A percentile compares a stretch with the other conserved stretches of the same genome.
phyloP scores from a whole-genome alignment of 2,329 filamentous ascomycete genomes.

The Clarireedia homoeocarpa region DNA sequence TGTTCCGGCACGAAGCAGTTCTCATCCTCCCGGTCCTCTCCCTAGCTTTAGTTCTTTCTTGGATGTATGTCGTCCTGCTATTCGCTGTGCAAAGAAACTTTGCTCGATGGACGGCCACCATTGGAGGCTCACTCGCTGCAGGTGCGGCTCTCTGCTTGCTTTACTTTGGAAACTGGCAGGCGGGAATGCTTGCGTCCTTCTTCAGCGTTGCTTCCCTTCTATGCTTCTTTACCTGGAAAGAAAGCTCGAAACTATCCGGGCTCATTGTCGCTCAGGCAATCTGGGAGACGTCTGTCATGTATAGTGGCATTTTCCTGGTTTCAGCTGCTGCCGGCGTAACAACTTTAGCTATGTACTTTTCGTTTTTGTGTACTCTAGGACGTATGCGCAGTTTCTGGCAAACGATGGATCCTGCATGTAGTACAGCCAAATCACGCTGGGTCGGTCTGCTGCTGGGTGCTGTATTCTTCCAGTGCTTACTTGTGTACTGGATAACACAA shows the following conservation, averaged over 20 bases:
- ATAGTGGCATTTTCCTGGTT: not conserved
- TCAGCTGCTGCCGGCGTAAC: not conserved
- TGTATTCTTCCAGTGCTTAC: not conserved
- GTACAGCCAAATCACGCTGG: not conserved
- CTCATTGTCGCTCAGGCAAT: not conserved
- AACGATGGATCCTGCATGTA: not conserved
- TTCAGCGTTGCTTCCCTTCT: not conserved
- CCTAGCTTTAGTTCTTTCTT: not conserved
- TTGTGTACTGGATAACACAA: not conserved
- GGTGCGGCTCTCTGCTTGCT: conserved; percentile 62
- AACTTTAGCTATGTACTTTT: no score
- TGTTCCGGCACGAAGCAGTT: not conserved
- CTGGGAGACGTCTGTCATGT: not conserved
- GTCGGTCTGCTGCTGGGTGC: no score
- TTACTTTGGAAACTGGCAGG: conserved; percentile 42
- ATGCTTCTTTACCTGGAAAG: not conserved
- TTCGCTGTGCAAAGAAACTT: not conserved
- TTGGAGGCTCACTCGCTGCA: not conserved
- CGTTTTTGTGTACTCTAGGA: no score
- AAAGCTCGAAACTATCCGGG: not conserved
- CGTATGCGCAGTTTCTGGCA: no score
- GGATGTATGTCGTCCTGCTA: not conserved
- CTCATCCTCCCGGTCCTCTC: not conserved
- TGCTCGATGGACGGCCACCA: not conserved
- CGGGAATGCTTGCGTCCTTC: not conserved